Conservation (phyloP, 345 rosid genomes). For the Ceriops tagal region DNA sequence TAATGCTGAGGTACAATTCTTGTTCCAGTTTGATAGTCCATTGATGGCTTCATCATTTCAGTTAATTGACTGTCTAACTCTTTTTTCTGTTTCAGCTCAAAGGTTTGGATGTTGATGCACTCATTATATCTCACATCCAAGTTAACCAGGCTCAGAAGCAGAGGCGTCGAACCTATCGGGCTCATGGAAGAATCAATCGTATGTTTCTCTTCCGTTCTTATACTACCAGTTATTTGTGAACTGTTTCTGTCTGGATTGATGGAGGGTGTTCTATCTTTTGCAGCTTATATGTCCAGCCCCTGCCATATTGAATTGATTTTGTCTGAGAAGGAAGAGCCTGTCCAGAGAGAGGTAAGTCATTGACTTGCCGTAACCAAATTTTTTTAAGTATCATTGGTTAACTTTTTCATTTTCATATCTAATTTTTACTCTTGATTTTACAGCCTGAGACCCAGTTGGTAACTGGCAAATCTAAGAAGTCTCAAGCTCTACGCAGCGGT, state of each 20-base stretch:
- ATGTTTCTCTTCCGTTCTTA: slow-evolving; percentile 12
- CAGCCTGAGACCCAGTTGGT: slow-evolving; percentile 92
- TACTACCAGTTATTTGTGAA: background rate
- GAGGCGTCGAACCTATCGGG: slow-evolving; percentile 93
- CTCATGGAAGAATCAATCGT: slow-evolving; percentile 99
- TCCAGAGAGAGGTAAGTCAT: slow-evolving; percentile 75
- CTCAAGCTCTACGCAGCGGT: slow-evolving; percentile 35
- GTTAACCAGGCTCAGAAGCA: slow-evolving; percentile 97
- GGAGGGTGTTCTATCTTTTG: background rate
- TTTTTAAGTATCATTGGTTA: background rate
- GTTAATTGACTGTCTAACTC: background rate
- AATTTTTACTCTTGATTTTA: background rate
- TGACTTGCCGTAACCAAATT: background rate
- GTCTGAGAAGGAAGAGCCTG: slow-evolving; percentile 94
- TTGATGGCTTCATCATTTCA: background rate
- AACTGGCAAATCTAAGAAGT: slow-evolving; percentile 66
- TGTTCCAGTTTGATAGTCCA: background rate
- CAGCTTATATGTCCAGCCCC: slow-evolving; percentile 97
- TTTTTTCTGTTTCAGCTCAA: slow-evolving; percentile 51
- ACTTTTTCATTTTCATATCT: background rate
- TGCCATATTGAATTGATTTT: slow-evolving; percentile 88
- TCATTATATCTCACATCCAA: slow-evolving; percentile 79
- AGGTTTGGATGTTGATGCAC: slow-evolving; percentile 92
- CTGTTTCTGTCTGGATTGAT: background rate
- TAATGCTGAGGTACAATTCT: slow-evolving; percentile 68